Conservation (phyloP, 345 rosid genomes). For the Ailanthus altissimus region DNA sequence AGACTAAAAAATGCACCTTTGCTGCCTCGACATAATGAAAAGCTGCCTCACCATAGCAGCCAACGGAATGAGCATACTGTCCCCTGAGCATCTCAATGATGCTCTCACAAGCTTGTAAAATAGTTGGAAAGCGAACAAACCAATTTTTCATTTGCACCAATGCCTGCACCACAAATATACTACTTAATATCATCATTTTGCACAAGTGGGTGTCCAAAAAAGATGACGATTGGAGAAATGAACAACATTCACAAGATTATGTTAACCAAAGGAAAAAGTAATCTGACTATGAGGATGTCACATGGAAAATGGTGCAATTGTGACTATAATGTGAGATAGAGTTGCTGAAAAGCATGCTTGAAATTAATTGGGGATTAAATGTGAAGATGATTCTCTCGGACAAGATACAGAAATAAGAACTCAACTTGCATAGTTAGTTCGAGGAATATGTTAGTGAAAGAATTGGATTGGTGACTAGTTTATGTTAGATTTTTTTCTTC, state of each 20-base stretch:
- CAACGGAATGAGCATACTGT: slow-evolving; percentile 94
- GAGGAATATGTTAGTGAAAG: background rate
- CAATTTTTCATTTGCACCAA: slow-evolving; percentile 83
- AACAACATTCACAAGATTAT: background rate
- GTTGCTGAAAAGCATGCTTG: background rate
- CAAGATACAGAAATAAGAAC: background rate
- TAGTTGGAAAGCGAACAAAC: slow-evolving; percentile 88
- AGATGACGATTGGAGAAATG: background rate
- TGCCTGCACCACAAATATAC: slow-evolving; percentile 54
- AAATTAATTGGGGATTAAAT: background rate
- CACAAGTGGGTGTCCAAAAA: background rate
- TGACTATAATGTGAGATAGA: background rate
- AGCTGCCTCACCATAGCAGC: slow-evolving; percentile 91
- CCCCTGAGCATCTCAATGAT: slow-evolving; percentile 97
- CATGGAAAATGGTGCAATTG: background rate
- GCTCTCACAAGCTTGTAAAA: slow-evolving; percentile 89
- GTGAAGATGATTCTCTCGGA: background rate
- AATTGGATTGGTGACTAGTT: no score
- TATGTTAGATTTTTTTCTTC: no score
- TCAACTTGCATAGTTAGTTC: background rate
- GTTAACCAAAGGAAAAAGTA: background rate
- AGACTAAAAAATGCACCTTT: slow-evolving; percentile 50
- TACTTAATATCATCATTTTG: slow-evolving; percentile 19
- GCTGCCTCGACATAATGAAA: slow-evolving; percentile 92
- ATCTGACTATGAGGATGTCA: background rate